Base-by-base conservation (phyloP, 2,329 filamentous ascomycete genomes). In the Elsinoe necatrix region DNA sequence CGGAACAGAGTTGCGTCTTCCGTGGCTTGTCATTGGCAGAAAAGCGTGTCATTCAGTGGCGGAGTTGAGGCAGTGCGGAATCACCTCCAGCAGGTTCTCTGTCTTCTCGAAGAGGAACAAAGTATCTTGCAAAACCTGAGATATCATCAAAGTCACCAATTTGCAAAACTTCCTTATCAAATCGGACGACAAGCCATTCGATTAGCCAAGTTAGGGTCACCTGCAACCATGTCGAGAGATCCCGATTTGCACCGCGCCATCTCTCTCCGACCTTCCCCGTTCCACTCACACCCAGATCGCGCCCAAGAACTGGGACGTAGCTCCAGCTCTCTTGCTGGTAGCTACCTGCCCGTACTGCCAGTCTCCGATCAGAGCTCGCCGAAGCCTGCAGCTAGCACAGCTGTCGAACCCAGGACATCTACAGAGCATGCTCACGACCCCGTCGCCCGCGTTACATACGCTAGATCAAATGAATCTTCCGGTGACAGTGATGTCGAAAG, bases 191-290 rank as follows among this genome's bases (percentile, higher is more conserved):
- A 52, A 52, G 48, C 25, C 48, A 34, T 39, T 14, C 14, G 27
- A 45, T 7, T 54, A 21, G 12, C 48, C 23, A 31, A 54, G 42
- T 42, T 20, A 25, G 60, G 29, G 54, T 27, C 42, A n/a, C 27
- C 54, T 42, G 41, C 41, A 48, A 21, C 27, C 39, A 73, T 69
- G 68, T 65, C 60, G 59, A 70, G 69, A 4, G 74, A 77, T 61
- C 69, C 72, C 18, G 73, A 77, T 65, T 66, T 78, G 35, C 73
- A 76, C 61, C 70, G 71, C 59, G 73, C 75, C 45, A 76, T 77
- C 57, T 73, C 72, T 41, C 69, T 78, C 64, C 71, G 74, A 62
- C 75, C 75, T 31, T 68, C 66, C 37, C 74, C 75, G 47, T 76
- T 73, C 62, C 71, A 73, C 61, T 27, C 59, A 5, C 61, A 70